These are phyloP conservation scores for Magnolia changhungtana DNA, from an alignment of 164 flowering plant species.

Conservation along the genomic window DNA sequence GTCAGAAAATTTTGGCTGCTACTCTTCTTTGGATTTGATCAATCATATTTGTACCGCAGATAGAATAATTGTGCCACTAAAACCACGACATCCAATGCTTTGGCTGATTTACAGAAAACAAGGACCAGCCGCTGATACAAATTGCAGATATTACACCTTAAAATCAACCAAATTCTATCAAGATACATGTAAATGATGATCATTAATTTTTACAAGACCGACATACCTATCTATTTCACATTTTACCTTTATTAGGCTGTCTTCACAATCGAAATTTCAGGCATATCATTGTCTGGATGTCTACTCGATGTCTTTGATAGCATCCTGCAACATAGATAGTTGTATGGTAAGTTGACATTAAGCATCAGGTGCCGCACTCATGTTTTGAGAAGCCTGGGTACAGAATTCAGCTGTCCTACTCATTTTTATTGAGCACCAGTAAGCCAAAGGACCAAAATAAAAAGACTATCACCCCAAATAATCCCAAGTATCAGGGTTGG, in stretches of 20 bases:
- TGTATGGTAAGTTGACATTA: background rate
- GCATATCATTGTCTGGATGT: background rate
- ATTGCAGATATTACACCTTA: background rate
- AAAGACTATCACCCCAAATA: too few species aligned
- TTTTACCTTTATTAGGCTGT: background rate
- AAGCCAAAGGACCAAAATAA: too few species aligned
- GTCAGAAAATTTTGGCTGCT: background rate
- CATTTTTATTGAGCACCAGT: background rate
- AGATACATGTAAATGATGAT: background rate
- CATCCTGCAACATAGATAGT: slow-evolving; percentile 14
- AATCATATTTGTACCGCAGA: background rate
- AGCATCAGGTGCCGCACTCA: background rate
- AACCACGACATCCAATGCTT: background rate
- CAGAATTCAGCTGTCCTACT: background rate
- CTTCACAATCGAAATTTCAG: background rate
- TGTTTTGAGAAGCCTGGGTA: background rate
- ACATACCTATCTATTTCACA: slow-evolving; percentile 6
- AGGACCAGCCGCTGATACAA: background rate
- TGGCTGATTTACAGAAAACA: background rate
- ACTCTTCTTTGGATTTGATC: background rate
- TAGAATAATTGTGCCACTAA: background rate
- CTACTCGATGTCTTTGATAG: slow-evolving; percentile 16
- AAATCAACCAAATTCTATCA: background rate
- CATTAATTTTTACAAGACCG: background rate
- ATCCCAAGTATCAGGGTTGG: background rate